Base-by-base conservation (phyloP, 257 asterid genomes). In the Penstemon eatonii region DNA sequence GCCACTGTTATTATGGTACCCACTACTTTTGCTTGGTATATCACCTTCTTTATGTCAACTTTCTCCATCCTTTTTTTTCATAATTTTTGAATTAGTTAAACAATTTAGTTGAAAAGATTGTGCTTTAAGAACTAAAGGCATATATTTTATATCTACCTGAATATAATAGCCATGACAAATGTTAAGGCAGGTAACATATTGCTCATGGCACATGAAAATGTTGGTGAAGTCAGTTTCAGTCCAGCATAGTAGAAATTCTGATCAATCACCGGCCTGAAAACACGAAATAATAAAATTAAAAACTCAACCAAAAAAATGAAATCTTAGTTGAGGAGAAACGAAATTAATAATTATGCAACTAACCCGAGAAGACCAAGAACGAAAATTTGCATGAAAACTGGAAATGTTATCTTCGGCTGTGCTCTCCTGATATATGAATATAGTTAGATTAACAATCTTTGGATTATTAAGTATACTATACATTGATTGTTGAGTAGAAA, bases 301-400 rank as follows among this genome's bases (percentile, higher is more conserved):
- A 25, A 25, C 33, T 25, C 2, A 25, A 25, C 33, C 33, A 1
- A 1, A 25, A 25, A 25, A 25, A 25, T 25, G 33, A 25, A 25
- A 25, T 25, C 33, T 25, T 25, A 25, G 33, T 25, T 25, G 2
- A 25, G 33, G 33, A 25, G 33, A 25, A 25, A 25, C 1, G 33
- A 5, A 56, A 10, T 13, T 18, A 1, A 40, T 36, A 9, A 19
- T 43, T 33, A 39, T 5, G 64, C 3, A 10, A 72, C 66, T 72
- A 49, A 91, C 97, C 98, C 98, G 3, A 91, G 95, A 76, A 91
- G 95, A 41, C 92, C 92, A 5, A 91, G 86, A 11, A 84, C 93
- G 61, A 91, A 91, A 59, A 91, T 91, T 43, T 91, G 96, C 86
- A 91, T 64, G 91, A 91, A 91, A 7, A 91, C 81, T 1, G 81